These are phyloP conservation scores for Debaryomyces udenii DNA, from an alignment of 1,139 yeast species.

Conservation along the genomic window DNA sequence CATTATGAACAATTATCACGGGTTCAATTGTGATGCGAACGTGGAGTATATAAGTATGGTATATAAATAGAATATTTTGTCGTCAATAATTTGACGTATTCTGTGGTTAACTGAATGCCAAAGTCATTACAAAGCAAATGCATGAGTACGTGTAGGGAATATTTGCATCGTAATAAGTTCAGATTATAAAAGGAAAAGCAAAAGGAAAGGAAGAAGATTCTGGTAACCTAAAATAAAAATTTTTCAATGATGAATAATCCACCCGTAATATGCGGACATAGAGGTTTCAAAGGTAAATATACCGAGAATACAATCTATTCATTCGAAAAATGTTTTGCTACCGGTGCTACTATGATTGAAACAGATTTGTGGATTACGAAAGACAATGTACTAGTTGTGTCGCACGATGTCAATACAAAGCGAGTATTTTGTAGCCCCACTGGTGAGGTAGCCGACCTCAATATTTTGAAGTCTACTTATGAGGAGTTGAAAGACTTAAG, in stretches of 20 bases:
- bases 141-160: no score
- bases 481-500: conserved; percentile 51
- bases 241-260: conserved; percentile 13
- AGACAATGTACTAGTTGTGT: conserved; percentile 74
- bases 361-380: conserved; percentile 80
- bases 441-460: conserved; percentile 42
- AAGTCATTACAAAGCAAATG: no score
- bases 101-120: no score
- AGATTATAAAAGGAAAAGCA: no score
- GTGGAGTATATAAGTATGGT: conserved; percentile 2
- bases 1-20: conserved; percentile 1
- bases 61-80: no score
- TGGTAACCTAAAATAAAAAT: conserved; percentile 1
- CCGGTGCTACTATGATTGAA: conserved; percentile 76
- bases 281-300: conserved; percentile 59
- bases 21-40: background rate
- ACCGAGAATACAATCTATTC: conserved; percentile 84
- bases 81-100: no score
- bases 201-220: no score
- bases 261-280: conserved; percentile 46
- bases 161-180: no score
- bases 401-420: conserved; percentile 68
- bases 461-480: conserved; percentile 45
- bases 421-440: conserved; percentile 60
- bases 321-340: conserved; percentile 67